Percentiles rank a stretch among this genome's conserved stretches.
These are phyloP conservation scores for Cytospora schulzeri DNA, from an alignment of 2,329 filamentous ascomycete genomes.

Conservation along the genomic window DNA sequence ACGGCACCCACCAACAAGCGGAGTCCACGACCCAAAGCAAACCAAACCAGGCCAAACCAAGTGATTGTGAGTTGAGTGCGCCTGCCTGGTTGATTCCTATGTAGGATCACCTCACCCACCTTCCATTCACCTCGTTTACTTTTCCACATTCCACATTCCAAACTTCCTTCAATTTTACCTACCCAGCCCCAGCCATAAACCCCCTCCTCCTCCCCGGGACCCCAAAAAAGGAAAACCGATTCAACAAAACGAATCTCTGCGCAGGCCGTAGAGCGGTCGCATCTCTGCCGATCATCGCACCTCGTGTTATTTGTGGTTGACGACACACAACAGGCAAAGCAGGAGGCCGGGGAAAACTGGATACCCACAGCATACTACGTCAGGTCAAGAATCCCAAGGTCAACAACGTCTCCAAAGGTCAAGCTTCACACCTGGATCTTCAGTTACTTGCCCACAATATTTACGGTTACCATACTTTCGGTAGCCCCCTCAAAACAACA, in stretches of 20 bases:
- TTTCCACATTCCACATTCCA: not conserved
- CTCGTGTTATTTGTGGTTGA: not conserved
- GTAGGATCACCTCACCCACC: not conserved
- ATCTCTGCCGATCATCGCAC: conserved; percentile 1
- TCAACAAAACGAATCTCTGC: not conserved
- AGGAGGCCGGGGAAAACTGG: conserved; percentile 2
- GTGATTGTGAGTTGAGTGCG: not conserved
- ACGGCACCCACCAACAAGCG: not conserved
- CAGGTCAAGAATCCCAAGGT: not conserved
- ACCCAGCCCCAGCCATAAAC: not conserved
- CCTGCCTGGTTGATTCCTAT: not conserved
- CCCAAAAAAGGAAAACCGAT: not conserved
- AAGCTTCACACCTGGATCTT: not conserved
- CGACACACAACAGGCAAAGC: not conserved
- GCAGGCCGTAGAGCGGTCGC: not conserved
- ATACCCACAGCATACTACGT: conserved; percentile 1
- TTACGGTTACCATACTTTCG: not conserved
- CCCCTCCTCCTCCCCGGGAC: no score
- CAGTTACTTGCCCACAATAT: not conserved
- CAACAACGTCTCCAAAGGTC: conserved; percentile 1
- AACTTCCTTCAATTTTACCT: not conserved
- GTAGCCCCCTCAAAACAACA: not conserved
- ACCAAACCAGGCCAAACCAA: no score
- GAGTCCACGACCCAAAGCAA: not conserved
- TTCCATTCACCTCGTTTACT: not conserved